These are phyloP conservation scores for Entelexis sorbosivorans DNA, from an alignment of 1,139 yeast genomes.

Conservation along the genomic window DNA sequence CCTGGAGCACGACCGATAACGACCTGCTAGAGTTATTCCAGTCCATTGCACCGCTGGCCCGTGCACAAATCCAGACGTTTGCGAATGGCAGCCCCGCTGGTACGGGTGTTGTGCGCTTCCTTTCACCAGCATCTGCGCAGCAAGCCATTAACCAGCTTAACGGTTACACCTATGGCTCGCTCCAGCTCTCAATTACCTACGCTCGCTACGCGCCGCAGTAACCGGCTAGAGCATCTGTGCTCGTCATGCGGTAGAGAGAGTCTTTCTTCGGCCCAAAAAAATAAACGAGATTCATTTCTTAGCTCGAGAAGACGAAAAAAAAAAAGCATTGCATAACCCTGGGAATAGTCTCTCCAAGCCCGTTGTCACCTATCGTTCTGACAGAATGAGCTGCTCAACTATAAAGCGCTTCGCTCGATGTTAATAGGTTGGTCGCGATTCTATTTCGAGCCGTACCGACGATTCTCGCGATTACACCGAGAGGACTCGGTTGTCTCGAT, in stretches of 20 bases:
- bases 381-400: neutral
- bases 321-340: neutral
- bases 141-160: conserved; percentile 63
- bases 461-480: no score
- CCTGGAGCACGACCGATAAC: conserved; percentile 75
- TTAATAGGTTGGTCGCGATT: neutral
- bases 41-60: conserved; percentile 64
- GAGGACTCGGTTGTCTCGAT: neutral
- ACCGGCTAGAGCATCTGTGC: no score
- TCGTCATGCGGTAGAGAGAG: neutral
- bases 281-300: neutral
- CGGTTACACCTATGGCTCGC: conserved; percentile 75
- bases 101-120: conserved; percentile 72
- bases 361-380: neutral
- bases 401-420: neutral
- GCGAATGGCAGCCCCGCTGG: conserved; percentile 66
- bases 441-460: neutral
- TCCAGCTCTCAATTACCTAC: conserved; percentile 55
- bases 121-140: conserved; percentile 56
- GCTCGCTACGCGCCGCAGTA: conserved; percentile 30
- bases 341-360: neutral
- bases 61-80: conserved; percentile 67
- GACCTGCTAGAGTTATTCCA: conserved; percentile 81
- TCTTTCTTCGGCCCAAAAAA: neutral
- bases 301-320: neutral